Conservation (phyloP, 306 rosid species). For the Purshia tridentata region DNA sequence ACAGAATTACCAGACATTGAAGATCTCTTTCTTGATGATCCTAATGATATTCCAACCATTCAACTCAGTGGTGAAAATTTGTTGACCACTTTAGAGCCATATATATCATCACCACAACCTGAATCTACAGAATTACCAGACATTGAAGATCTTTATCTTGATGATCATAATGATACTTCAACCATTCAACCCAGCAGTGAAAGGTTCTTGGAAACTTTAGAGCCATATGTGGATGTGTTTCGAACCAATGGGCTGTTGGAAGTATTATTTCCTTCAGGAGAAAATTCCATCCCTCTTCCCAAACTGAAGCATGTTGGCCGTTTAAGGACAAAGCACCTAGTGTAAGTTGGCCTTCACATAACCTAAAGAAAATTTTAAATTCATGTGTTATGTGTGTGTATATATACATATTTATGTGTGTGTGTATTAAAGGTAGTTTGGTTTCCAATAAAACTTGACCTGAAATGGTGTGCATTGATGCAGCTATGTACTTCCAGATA, state of each 20-base stretch:
- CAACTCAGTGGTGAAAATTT: conserved; percentile 9
- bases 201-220: too few relatives aligned
- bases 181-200: too few relatives aligned
- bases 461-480: neutral
- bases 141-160: too few relatives aligned
- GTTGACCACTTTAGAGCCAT: neutral
- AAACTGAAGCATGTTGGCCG: conserved; percentile 52
- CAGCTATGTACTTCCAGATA: conserved; percentile 56
- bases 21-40: conserved; percentile 22
- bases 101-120: too few relatives aligned
- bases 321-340: conserved; percentile 54
- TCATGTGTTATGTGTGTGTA: too few relatives aligned
- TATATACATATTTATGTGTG: neutral
- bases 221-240: too few relatives aligned
- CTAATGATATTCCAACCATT: conserved; percentile 26
- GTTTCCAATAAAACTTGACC: too few relatives aligned
- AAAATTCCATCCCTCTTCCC: conserved; percentile 21
- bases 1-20: conserved; percentile 26
- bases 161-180: too few relatives aligned
- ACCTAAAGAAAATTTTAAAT: neutral
- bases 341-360: conserved; percentile 44
- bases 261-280: neutral
- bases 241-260: too few relatives aligned
- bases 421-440: too few relatives aligned
- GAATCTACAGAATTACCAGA: neutral